Conservation (phyloP, 2,329 filamentous ascomycete genomes). For the Alternaria gaisen region DNA sequence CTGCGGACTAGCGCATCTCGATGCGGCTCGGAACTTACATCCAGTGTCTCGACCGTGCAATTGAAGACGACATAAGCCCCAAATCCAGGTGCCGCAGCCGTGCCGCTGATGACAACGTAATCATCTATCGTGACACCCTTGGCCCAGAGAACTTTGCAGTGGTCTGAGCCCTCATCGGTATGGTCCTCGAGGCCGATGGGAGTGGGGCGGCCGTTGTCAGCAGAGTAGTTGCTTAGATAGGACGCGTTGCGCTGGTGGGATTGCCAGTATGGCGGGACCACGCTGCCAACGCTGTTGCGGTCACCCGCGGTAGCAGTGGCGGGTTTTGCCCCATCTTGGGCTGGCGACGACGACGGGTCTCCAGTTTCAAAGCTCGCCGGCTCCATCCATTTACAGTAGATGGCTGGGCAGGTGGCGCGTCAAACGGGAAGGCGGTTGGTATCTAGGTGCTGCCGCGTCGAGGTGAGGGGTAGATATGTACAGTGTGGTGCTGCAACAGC, state of each 20-base stretch:
- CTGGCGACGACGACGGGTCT: constrained; percentile 35
- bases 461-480: constrained; percentile 30
- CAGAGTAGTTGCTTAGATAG: constrained; percentile 46
- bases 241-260: constrained; percentile 52
- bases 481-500: constrained; percentile 17
- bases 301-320: constrained; percentile 34
- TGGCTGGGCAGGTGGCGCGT: constrained; percentile 35
- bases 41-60: constrained; percentile 84
- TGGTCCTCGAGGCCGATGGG: constrained; percentile 71
- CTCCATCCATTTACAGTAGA: constrained; percentile 53
- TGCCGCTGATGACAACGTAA: constrained; percentile 68
- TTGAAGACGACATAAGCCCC: constrained; percentile 98
- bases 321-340: constrained; percentile 29
- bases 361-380: constrained; percentile 44
- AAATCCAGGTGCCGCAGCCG: constrained; percentile 58
- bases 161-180: constrained; percentile 66
- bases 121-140: constrained; percentile 69
- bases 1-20: constrained; percentile 22
- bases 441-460: constrained; percentile 16
- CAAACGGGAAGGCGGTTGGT: constrained; percentile 24
- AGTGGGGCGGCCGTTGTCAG: constrained; percentile 46
- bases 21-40: constrained; percentile 63
- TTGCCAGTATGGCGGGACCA: constrained; percentile 60
- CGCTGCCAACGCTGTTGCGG: constrained; percentile 42
- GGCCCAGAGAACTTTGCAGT: constrained; percentile 68